Evolutionary conservation across 176 grass and related monocot species (phyloP), one percentile per base, ranked within the genome.

Genomic region (Rhynchospora tenuis): DNA sequence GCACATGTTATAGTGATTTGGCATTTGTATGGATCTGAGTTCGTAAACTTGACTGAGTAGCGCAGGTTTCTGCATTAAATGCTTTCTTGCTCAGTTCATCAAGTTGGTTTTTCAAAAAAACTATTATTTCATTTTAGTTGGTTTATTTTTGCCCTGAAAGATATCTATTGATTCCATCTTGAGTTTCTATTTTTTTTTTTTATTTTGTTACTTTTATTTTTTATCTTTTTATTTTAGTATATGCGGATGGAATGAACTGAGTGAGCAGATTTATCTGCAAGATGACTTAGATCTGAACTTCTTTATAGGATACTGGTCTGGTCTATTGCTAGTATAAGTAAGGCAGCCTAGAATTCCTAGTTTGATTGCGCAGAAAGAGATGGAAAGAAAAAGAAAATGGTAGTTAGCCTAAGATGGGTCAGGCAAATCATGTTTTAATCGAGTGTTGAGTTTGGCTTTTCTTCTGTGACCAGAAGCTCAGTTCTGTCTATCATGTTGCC

Each of bases 161-260:
- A 28, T 77, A 19, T 77, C 14, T 27, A 77, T 45, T 4, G 47
- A 19, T 73, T 73, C 69, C 70, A 73, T 73, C 70, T 48, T 73
- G 20, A 50, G 45, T 43, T 4, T 26, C 15, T 4, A 38, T 38
- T 1, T 38, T 38, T 26, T 27, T 48, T 20, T 50, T 73, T 9
- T 7, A 48, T 38, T 73, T 48, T 23, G n/a, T n/a, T 48, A n/a
- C 45, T 50, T 73, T 9, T 7, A 48, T 38, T 73, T 48, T 23
- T 46, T 10, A 11, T 24, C 0, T 13, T 27, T 13, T 46, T 73
- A 13, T 51, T 73, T 73, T 15, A 73, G 44, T 73, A 14, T 23
- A 24, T 44, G 22, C 24, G 28, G 47, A 22, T 48, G 20, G 20
- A 12, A 51, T 50, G 46, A 52, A 50, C 46, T 74, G 12, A 52